Percentiles rank a stretch among this genome's conserved stretches.
Conservation (phyloP, 352 stramenopile genomes). For the Pythium aphanidermatum region DNA sequence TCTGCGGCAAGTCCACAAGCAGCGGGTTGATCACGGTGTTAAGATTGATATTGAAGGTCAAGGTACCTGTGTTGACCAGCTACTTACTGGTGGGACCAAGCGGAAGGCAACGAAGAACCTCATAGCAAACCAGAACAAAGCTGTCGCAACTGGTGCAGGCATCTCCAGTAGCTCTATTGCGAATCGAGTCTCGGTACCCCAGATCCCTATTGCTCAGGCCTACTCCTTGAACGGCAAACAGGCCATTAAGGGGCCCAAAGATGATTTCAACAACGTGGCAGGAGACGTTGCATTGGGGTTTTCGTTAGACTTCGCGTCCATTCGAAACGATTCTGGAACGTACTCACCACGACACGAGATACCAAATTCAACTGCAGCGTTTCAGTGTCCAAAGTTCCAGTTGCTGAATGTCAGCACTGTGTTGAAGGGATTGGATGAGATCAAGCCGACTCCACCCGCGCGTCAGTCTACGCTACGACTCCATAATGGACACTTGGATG, state of each 20-base stretch:
- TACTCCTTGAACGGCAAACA: conserved; percentile 1
- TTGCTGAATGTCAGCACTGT: conserved; percentile 32
- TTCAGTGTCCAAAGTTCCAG: conserved; percentile 44
- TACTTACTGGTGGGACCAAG: conserved; percentile 7
- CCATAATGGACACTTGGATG: too few species aligned
- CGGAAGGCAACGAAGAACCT: conserved; percentile 11
- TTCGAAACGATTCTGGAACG: too few species aligned
- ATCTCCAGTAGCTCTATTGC: background rate
- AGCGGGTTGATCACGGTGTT: conserved; percentile 4
- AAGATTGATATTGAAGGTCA: conserved; percentile 14
- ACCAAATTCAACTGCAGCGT: conserved; percentile 11
- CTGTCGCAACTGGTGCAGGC: conserved; percentile 1
- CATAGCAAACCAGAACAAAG: conserved; percentile 3
- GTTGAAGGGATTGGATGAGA: conserved; percentile 31
- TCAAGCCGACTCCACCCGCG: conserved; percentile 16
- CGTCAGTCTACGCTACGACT: background rate
- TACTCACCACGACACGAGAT: conserved; percentile 1
- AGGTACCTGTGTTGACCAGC: conserved; percentile 13
- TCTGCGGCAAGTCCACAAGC: conserved; percentile 23
- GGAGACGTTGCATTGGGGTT: conserved; percentile 19
- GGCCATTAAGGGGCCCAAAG: conserved; percentile 15
- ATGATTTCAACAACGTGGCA: conserved; percentile 29
- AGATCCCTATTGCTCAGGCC: background rate
- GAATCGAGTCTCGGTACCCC: conserved; percentile 1
- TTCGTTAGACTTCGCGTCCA: conserved; percentile 28